Percentiles rank a stretch among this genome's conserved stretches.
Evolutionary conservation across 441 rosid genomes (phyloP).

Genomic region (Bocquillonia castaneifolia): DNA sequence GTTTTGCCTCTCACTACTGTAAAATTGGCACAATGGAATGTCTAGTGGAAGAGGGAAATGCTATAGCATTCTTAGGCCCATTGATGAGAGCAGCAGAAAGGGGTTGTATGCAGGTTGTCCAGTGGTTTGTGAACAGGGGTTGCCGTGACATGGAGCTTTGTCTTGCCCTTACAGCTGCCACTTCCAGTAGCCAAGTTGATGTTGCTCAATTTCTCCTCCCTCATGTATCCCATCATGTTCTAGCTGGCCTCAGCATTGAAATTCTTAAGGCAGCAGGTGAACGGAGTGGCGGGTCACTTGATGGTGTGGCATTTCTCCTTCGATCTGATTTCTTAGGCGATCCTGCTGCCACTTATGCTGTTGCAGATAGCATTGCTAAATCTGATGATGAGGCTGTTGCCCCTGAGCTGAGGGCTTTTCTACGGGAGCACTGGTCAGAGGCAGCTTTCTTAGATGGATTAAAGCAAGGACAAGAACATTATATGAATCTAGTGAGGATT

Average conservation of each 20-base stretch:
- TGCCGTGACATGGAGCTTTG: constrained; percentile 88
- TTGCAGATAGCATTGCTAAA: constrained; percentile 74
- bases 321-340: constrained; percentile 73
- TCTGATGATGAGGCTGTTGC: constrained; percentile 71
- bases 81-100: constrained; percentile 93
- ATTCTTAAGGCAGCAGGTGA: constrained; percentile 95
- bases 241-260: constrained; percentile 75
- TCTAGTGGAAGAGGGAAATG: constrained; percentile 89
- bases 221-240: constrained; percentile 74
- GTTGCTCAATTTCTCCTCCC: constrained; percentile 80
- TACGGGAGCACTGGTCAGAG: constrained; percentile 69
- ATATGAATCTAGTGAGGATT: constrained; percentile 56
- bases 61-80: constrained; percentile 80
- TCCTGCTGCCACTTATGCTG: constrained; percentile 71
- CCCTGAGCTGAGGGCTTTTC: constrained; percentile 69
- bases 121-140: constrained; percentile 80
- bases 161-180: constrained; percentile 82
- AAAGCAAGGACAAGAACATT: constrained; percentile 62
- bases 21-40: constrained; percentile 93
- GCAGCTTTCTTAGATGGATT: constrained; percentile 68
- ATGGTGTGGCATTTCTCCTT: constrained; percentile 86
- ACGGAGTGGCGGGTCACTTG: constrained; percentile 76
- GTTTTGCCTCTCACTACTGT: constrained; percentile 86
- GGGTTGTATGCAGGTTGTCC: constrained; percentile 85
- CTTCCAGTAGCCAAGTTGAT: constrained; percentile 76